Percentiles rank a stretch among this genome's conserved stretches.
Conservation (phyloP, 768 basidiomycete genomes). For the Agaricus blazei region DNA sequence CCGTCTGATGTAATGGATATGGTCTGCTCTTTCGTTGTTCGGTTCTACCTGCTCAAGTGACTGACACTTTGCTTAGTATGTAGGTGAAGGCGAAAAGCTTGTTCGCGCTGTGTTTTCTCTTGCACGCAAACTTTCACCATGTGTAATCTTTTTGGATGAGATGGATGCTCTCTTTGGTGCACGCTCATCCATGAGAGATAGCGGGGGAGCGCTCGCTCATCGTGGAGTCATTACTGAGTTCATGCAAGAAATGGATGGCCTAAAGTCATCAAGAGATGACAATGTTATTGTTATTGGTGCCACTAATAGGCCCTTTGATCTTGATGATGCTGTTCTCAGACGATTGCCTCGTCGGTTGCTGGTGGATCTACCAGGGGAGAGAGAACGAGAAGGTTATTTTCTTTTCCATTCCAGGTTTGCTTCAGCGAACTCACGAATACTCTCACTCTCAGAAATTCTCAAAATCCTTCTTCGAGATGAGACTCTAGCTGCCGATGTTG, state of each 20-base stretch:
- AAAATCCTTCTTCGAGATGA: constrained; percentile 87
- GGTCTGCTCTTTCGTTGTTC: constrained; percentile 38
- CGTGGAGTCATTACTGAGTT: constrained; percentile 87
- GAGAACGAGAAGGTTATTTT: constrained; percentile 70
- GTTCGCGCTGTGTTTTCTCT: constrained; percentile 87
- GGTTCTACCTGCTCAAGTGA: constrained; percentile 1
- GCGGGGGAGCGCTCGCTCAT: constrained; percentile 78
- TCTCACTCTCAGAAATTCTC: constrained; percentile 62
- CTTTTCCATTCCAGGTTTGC: constrained; percentile 7
- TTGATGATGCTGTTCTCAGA: constrained; percentile 89
- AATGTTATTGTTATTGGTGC: constrained; percentile 90
- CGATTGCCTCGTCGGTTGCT: constrained; percentile 82
- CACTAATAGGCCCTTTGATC: constrained; percentile 87
- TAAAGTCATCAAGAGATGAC: constrained; percentile 74
- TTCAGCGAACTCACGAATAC: not conserved
- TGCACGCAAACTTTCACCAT: constrained; percentile 81
- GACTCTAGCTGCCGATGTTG: constrained; percentile 56
- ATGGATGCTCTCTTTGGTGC: constrained; percentile 92
- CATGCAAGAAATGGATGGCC: constrained; percentile 96
- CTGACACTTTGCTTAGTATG: constrained; percentile 47
- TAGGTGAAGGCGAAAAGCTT: constrained; percentile 86
- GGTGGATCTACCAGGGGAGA: constrained; percentile 84
- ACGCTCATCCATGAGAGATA: constrained; percentile 69
- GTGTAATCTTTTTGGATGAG: constrained; percentile 93
- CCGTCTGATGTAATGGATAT: constrained; percentile 97